Evolutionary conservation across 805 yeast genomes (phyloP), one percentile per base, ranked within the genome.

Genomic region (Metschnikowia chrysomelidarum): DNA sequence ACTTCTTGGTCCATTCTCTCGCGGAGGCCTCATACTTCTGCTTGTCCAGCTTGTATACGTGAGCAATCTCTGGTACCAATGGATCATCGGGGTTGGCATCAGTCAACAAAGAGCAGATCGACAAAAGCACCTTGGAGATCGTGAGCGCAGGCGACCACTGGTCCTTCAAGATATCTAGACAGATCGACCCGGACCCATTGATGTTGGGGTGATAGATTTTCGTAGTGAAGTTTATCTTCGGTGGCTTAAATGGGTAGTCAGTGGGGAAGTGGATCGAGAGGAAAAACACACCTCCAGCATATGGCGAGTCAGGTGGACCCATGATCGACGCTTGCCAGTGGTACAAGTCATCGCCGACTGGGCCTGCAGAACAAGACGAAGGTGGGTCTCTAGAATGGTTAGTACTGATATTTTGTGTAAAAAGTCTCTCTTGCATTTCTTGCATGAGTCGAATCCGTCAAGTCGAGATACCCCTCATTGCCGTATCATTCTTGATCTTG

Each of bases 41-140:
- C 60, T 93, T 77, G 69, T 93, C 97, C 50, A 88, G 87, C 72
- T 89, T 89, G 73, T 89, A 94, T 46, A 89, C 78, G 59, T 91
- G 95, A 32, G 98, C 98, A 55, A 93, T 93, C 67, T 93, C 98
- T 15, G 98, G 97, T 25, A 93, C 98, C 61, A 93, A 78, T 43
- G 98, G 98, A 73, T 93, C 98, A 62, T 93, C 98, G 24, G 98
- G 98, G 59, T 91, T 91, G 34, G 98, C 98, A 64, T 93, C 98
- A 19, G 98, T 91, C 58, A 93, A 77, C 63, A 93, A 71, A 11
- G 98, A 91, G 62, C 97, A 89, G 56, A 93, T 91, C 21, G 97
- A 88, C 51, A 93, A 75, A 50, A 93, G 75, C 40, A 93, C 96
- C 70, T 93, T 93, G 14, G 98, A 87, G 50, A 93, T 87, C 33